These are phyloP conservation scores for Penicillium pulvis DNA, from an alignment of 495 filamentous ascomycete genomes.

Conservation along the genomic window DNA sequence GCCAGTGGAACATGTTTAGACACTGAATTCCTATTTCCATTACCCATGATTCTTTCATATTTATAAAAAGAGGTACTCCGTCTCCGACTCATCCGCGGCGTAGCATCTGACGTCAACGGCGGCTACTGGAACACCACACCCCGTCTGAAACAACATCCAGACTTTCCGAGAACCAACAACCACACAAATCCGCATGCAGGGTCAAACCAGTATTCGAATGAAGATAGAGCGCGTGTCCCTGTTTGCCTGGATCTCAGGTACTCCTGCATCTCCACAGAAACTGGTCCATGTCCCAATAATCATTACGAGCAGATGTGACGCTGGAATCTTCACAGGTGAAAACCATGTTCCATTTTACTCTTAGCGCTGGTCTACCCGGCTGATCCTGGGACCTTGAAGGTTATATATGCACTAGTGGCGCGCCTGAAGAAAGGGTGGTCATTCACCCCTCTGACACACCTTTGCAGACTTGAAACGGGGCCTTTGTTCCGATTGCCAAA, in stretches of 20 bases:
- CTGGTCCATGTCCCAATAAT: not conserved
- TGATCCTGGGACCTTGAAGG: not conserved
- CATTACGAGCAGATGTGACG: conserved; percentile 1
- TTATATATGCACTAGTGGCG: conserved; percentile 3
- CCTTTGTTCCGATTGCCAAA: not conserved
- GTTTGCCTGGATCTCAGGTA: not conserved
- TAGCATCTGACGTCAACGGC: conserved; percentile 39
- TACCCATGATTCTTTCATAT: not conserved
- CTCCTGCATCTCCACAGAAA: not conserved
- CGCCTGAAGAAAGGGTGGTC: not conserved
- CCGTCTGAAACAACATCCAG: conserved; percentile 27
- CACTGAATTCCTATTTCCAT: not conserved
- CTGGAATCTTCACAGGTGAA: not conserved
- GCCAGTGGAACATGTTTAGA: no score
- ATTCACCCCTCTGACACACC: not conserved
- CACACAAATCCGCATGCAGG: conserved; percentile 10
- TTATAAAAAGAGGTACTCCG: not conserved
- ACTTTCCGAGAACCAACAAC: conserved; percentile 18
- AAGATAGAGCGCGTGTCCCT: not conserved
- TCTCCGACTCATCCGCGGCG: conserved; percentile 6
- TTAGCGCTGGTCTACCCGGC: not conserved
- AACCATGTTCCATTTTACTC: conserved; percentile 8
- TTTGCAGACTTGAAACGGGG: not conserved
- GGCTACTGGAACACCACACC: conserved; percentile 29
- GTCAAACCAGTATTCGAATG: conserved; percentile 8